Evolutionary conservation across 768 basidiomycete genomes (phyloP).

Genomic region (Boletus sensibilis): DNA sequence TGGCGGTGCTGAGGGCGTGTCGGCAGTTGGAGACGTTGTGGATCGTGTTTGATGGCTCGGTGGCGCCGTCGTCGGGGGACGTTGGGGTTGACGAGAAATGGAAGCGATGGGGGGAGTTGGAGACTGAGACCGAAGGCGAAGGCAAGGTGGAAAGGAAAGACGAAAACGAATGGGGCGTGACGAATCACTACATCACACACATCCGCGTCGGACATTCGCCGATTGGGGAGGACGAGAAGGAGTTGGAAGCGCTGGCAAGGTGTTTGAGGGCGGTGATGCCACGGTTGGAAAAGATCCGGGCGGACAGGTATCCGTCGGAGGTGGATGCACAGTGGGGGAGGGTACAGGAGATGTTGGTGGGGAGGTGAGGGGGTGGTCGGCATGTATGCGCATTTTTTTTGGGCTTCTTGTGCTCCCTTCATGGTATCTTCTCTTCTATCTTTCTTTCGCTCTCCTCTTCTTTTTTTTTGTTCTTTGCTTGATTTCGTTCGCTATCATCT

Average conservation of each 20-base stretch:
- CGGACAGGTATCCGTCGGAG: constrained; percentile 14
- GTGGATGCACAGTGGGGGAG: constrained; percentile 13
- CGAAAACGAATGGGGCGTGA: constrained; percentile 19
- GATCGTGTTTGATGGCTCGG: constrained; percentile 24
- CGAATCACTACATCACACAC: constrained; percentile 15
- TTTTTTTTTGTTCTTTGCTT: too few relatives aligned
- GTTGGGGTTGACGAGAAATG: neutral
- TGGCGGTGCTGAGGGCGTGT: constrained; percentile 23
- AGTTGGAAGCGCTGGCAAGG: constrained; percentile 6
- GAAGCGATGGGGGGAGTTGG: neutral
- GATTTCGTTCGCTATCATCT: too few relatives aligned
- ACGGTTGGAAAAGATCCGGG: constrained; percentile 19
- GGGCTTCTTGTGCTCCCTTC: too few relatives aligned
- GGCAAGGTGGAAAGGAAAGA: neutral
- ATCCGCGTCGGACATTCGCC: constrained; percentile 26
- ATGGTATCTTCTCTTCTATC: too few relatives aligned
- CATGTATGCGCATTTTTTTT: neutral
- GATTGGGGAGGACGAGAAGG: constrained; percentile 13
- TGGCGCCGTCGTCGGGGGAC: neutral
- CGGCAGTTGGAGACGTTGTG: constrained; percentile 17
- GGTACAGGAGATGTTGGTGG: constrained; percentile 11
- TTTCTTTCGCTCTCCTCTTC: neutral
- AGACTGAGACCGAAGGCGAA: neutral
- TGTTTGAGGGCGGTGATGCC: constrained; percentile 25
- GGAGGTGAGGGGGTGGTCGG: neutral